These are phyloP conservation scores for Gossypium arboreum DNA, from an alignment of 345 rosid genomes.

Conservation along the genomic window DNA sequence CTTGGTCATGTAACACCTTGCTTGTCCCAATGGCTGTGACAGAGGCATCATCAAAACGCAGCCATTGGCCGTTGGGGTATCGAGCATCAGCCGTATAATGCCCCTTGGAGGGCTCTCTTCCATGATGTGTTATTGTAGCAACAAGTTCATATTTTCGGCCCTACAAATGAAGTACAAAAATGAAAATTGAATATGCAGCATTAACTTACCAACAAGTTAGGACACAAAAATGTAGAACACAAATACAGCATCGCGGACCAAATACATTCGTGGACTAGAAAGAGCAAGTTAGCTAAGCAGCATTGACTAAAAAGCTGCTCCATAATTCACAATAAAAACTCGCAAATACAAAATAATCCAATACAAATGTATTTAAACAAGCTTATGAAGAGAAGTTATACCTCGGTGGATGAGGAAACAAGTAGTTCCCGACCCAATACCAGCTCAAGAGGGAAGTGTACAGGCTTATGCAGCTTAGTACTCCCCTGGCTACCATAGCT, in stretches of 20 bases:
- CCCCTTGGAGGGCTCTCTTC: constrained; percentile 89
- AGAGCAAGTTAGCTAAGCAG: background rate
- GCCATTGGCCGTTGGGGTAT: constrained; percentile 64
- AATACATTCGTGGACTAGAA: no score
- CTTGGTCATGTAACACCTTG: constrained; percentile 86
- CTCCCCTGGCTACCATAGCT: constrained; percentile 91
- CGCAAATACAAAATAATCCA: background rate
- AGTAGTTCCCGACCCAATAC: constrained; percentile 63
- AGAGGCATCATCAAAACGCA: constrained; percentile 85
- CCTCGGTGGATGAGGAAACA: constrained; percentile 63
- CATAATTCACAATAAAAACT: background rate
- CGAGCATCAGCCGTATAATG: constrained; percentile 92
- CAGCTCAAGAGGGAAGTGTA: constrained; percentile 80
- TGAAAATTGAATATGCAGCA: background rate
- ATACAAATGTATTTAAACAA: background rate
- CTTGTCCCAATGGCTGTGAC: constrained; percentile 59
- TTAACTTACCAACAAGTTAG: background rate
- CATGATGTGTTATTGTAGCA: constrained; percentile 90
- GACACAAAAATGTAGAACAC: background rate
- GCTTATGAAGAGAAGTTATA: constrained; percentile 15
- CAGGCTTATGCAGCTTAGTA: constrained; percentile 78
- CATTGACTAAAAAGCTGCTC: background rate
- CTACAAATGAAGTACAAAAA: constrained; percentile 34
- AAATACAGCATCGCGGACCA: background rate
- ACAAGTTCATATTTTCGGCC: constrained; percentile 87